Base-by-base conservation (phyloP, 1,284 basidiomycete species). In the Cutaneotrichosporon spelunceum region DNA sequence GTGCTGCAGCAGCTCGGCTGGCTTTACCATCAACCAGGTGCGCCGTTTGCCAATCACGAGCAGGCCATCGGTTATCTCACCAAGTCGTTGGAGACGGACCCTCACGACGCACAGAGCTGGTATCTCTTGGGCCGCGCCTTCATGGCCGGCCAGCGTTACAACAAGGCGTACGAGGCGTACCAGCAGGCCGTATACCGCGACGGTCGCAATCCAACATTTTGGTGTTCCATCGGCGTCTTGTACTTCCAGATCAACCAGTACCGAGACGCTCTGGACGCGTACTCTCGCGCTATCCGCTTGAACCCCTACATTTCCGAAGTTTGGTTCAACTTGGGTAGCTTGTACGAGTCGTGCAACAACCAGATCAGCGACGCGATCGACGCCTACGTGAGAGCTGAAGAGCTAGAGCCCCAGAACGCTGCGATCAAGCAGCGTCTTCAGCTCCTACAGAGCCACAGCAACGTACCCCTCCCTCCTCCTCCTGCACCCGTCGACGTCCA, bases 221-320 rank as follows among this genome's bases (percentile, higher is more conserved):
- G 95, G 96, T 99, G 96, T 78, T 97, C 93, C 27, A 99, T 99
- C 71, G 95, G 96, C 59, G 95, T 99, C 0, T 85, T 99, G 1
- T 99, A 99, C 79, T 99, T 97, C 84, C 94, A 98, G 78, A 99
- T 99, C 82, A 97, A 95, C 80, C 96, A 99, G 78, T 99, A 91
- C 82, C 90, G 93, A 56, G 95, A 99, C 75, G 94, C 95, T 0
- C 87, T 99, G 30, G 95, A 99, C 72, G 95, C 96, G 11, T 99
- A 99, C 78, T 98, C 94, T 30, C 90, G 94, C 16, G 95, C 95
- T 8, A 99, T 99, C 71, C 88, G 94, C 63, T 93, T 99, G 80
- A 98, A 99, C 75, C 95, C 95, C 0, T 99, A 96, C 83, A 98
- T 99, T 68, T 93, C 92, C 55, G 95, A 99, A 78, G 95, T 99